Evolutionary conservation across 805 yeast genomes (phyloP), one percentile per base, ranked within the genome.

Genomic region (Maudiozyma pseudohumilis): DNA sequence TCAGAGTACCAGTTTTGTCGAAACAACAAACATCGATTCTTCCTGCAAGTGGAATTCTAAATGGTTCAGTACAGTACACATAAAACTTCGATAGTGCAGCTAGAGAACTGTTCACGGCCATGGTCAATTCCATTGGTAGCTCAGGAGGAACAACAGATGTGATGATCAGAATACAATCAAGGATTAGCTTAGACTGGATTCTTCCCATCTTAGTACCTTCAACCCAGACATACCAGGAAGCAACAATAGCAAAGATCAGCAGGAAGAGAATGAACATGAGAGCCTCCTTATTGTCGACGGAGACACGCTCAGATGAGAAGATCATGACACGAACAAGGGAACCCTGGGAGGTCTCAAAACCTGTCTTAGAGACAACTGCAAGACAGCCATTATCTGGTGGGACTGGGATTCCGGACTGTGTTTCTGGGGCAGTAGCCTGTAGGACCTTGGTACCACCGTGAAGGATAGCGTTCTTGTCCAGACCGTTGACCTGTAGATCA

Each of bases 111-210:
- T 92, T 92, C 29, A 92, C 98, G 42, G 98, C 97, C 89, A 92
- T 80, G 11, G 98, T 92, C 52, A 92, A 73, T 68, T 92, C 98
- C 97, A 92, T 92, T 41, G 98, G 98, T 49, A 92, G 72, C 65
- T 92, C 98, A 30, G 98, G 98, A 26, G 98, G 98, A 29, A 92
- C 98, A 46, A 92, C 98, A 35, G 97, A 88, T 15, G 98, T 92
- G 52, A 92, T 75, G 50, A 92, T 94, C 55, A 92, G 74, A 47
- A 92, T 82, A 77, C 98, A 92, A 64, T 92, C 97, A 55, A 92
- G 72, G 47, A 92, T 80, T 60, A 92, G 74, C 64, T 89, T 89
- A 39, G 94, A 83, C 62, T 89, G 95, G 51, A 85, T 75, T 66
- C 98, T 82, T 53, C 96, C 97, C 85, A 85, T 80, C 59, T 73